These are phyloP conservation scores for Helianthus tuberosus DNA, from an alignment of 129 eudicot species.

Conservation along the genomic window DNA sequence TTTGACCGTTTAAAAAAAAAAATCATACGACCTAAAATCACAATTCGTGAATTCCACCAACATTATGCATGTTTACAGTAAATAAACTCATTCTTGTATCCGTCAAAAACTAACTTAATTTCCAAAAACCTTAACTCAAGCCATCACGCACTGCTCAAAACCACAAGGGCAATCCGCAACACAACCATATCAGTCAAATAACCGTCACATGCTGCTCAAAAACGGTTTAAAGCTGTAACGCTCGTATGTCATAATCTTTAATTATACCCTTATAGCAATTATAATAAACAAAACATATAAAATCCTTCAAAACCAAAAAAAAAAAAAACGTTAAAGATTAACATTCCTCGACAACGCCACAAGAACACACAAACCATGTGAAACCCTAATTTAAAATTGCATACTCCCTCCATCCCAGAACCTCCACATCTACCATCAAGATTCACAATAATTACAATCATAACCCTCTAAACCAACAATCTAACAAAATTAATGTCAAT, in stretches of 20 bases:
- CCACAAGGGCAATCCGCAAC: background rate
- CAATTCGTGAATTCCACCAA: background rate
- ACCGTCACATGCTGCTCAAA: background rate
- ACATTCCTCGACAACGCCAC: too few species aligned
- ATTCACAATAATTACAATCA: slow-evolving; percentile 8
- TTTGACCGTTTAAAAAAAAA: background rate
- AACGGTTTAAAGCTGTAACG: background rate
- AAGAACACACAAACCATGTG: background rate
- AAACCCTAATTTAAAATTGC: slow-evolving; percentile 22
- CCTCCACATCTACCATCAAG: background rate
- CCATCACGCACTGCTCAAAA: too few species aligned
- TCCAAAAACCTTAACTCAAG: background rate
- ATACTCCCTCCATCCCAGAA: slow-evolving; percentile 3
- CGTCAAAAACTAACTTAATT: slow-evolving; percentile 5
- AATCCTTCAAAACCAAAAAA: background rate
- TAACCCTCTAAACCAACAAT: slow-evolving; percentile 11
- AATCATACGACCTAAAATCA: background rate
- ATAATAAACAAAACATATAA: slow-evolving; percentile 1
- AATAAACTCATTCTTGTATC: background rate
- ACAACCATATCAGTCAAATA: background rate
- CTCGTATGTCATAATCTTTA: slow-evolving; percentile 6
- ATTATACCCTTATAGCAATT: background rate
- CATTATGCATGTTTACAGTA: background rate
- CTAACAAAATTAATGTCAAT: slow-evolving; percentile 10
- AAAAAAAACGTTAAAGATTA: background rate